Evolutionary conservation across 257 asterid species (phyloP).

Genomic region (Voacanga thouarsii): DNA sequence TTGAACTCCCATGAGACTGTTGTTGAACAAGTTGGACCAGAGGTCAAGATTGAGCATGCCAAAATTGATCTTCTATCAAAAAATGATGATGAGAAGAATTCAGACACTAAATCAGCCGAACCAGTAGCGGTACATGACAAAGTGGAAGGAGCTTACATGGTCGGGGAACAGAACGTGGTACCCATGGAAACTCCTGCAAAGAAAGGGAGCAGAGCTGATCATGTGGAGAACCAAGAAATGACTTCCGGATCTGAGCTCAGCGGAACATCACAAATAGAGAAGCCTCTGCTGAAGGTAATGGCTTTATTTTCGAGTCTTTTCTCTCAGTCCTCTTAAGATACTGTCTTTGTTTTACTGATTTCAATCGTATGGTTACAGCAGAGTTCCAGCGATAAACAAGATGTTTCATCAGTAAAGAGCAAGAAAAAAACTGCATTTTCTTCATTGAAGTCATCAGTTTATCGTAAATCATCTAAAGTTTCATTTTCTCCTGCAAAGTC

Average conservation of each 20-base stretch:
- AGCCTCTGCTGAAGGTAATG: constrained; percentile 68
- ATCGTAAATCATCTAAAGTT: constrained; percentile 36
- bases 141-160: constrained; percentile 19
- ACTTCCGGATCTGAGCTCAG: constrained; percentile 53
- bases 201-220: constrained; percentile 18
- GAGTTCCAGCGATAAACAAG: constrained; percentile 34
- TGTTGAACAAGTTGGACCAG: constrained; percentile 18
- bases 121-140: constrained; percentile 9
- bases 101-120: constrained; percentile 1
- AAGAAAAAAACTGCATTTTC: constrained; percentile 53
- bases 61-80: background rate
- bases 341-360: background rate
- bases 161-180: constrained; percentile 19
- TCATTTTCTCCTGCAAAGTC: constrained; percentile 47
- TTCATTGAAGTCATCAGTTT: constrained; percentile 47
- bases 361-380: constrained; percentile 18
- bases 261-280: constrained; percentile 58
- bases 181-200: constrained; percentile 24
- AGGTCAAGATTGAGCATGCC: constrained; percentile 15
- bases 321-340: background rate
- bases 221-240: constrained; percentile 29
- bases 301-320: background rate
- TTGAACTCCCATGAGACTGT: constrained; percentile 20
- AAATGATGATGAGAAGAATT: background rate
- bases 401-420: constrained; percentile 46